Evolutionary conservation across 306 rosid species (phyloP).

Genomic region (Glycine tomentella): DNA sequence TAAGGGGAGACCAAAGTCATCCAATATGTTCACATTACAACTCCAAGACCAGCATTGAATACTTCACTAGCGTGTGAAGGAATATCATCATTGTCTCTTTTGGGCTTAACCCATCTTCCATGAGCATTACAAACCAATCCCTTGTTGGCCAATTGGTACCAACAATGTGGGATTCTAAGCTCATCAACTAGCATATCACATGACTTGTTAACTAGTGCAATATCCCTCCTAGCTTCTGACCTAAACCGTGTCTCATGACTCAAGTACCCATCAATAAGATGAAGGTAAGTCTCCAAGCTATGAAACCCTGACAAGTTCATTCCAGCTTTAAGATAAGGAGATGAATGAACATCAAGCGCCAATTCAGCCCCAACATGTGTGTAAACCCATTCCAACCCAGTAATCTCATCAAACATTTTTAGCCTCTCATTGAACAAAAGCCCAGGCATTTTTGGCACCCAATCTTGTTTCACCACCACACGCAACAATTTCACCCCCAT

Average conservation of each 20-base stretch:
- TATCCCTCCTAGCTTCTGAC: constrained; percentile 65
- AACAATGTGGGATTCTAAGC: constrained; percentile 65
- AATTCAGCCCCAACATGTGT: constrained; percentile 64
- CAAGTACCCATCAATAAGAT: constrained; percentile 70
- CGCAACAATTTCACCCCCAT: constrained; percentile 61
- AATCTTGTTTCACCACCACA: constrained; percentile 61
- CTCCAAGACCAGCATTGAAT: constrained; percentile 33
- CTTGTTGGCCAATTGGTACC: constrained; percentile 72
- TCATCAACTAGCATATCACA: constrained; percentile 70
- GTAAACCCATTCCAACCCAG: constrained; percentile 66
- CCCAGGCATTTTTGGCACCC: constrained; percentile 69
- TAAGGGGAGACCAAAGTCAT: constrained; percentile 15
- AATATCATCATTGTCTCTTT: constrained; percentile 66
- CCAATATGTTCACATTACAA: not conserved
- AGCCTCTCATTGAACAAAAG: constrained; percentile 60
- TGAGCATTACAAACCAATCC: constrained; percentile 66
- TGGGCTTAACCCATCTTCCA: constrained; percentile 86
- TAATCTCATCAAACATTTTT: constrained; percentile 54
- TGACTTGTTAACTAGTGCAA: constrained; percentile 73
- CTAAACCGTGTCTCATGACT: constrained; percentile 46
- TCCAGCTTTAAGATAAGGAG: constrained; percentile 64
- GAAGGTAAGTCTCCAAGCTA: constrained; percentile 72
- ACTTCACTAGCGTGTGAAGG: constrained; percentile 64
- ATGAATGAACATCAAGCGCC: constrained; percentile 58
- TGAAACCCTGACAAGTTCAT: constrained; percentile 62